Evolutionary conservation across 2,329 filamentous ascomycete species (phyloP), one percentile per base, ranked within the genome.

Genomic region (Dactylella cylindrospora): DNA sequence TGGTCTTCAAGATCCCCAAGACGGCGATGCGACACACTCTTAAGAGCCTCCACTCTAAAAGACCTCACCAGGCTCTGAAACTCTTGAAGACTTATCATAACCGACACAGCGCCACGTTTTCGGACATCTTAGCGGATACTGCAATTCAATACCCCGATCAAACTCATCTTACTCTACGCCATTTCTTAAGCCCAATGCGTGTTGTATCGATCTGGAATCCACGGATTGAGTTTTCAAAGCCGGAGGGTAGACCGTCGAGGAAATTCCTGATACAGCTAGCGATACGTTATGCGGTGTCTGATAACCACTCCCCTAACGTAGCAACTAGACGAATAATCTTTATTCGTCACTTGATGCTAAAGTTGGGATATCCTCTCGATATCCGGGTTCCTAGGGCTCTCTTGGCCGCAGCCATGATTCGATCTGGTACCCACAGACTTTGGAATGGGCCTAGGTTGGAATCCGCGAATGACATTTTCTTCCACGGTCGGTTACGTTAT

Each of bases 361-460:
- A 40, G 12, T 35, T 32, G 4, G 36, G 49, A 0, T 50, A 54
- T 20, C 49, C 43, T 2, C 20, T 31, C 5, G 51, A 49, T 26
- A 41, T 54, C n/a, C 41, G 49, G 2, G 31, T 62, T 17, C 17
- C 49, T 2, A 40, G 57, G 12, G 49, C 57, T 2, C 23, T 62
- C 1, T 49, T 62, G 0, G 49, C 38, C 3, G 33, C 38, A 4
- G 49, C 43, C 2, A 54, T 62, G 57, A 41, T 62, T 23, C 49
- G 49, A 5, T 52, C 43, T 1, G 26, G 20, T 5, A 36, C 31
- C 1, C 41, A 62, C 23, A 28, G 31, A 22, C 15, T 62, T 10
- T 53, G 49, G 49, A 44, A 36, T 1, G 57, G 49, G 4, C 35
- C 28, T 3, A 17, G 33, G 7, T 19, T 49, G 13, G 19, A 7